phyloP scores from a whole-genome alignment of 106 monocot genomes.

The Dioscorea dumetorum region DNA sequence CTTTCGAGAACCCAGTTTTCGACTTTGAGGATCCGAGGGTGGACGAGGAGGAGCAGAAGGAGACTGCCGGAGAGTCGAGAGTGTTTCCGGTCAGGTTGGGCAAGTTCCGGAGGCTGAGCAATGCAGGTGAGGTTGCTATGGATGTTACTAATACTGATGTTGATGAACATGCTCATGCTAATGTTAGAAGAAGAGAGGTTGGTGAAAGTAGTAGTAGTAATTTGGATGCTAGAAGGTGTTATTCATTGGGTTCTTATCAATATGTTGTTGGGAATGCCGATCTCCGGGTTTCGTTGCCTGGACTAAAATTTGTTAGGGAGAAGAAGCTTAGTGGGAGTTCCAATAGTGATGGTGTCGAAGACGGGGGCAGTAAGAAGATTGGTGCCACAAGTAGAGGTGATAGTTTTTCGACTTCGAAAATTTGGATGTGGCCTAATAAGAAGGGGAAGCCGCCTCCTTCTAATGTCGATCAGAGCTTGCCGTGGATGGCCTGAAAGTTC shows the following conservation, averaged over 20 bases:
- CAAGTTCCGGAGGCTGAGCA: conserved; percentile 53
- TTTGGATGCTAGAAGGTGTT: conserved; percentile 88
- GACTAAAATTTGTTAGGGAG: conserved; percentile 14
- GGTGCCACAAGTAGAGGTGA: conserved; percentile 61
- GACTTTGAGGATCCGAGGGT: conserved; percentile 50
- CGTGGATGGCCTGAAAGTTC: conserved; percentile 32
- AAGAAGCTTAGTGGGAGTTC: conserved; percentile 12
- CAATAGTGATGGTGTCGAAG: conserved; percentile 11
- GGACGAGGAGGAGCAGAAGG: conserved; percentile 29
- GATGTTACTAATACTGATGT: neutral
- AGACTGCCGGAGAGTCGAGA: conserved; percentile 26
- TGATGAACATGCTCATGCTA: neutral
- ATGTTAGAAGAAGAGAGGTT: conserved; percentile 31
- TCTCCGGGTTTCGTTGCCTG: conserved; percentile 50
- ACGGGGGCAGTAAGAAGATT: conserved; percentile 36
- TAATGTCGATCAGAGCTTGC: conserved; percentile 31
- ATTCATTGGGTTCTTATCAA: conserved; percentile 89
- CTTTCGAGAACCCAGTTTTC: conserved; percentile 61
- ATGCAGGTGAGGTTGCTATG: conserved; percentile 4
- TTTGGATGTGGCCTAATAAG: conserved; percentile 70
- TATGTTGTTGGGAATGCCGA: conserved; percentile 65
- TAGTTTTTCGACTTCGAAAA: conserved; percentile 86
- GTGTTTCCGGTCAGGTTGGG: conserved; percentile 82
- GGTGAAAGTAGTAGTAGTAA: conserved; percentile 77
- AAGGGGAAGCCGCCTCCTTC: conserved; percentile 58